phyloP scores from a whole-genome alignment of 1,284 basidiomycete genomes.

The Irpex sp. region DNA sequence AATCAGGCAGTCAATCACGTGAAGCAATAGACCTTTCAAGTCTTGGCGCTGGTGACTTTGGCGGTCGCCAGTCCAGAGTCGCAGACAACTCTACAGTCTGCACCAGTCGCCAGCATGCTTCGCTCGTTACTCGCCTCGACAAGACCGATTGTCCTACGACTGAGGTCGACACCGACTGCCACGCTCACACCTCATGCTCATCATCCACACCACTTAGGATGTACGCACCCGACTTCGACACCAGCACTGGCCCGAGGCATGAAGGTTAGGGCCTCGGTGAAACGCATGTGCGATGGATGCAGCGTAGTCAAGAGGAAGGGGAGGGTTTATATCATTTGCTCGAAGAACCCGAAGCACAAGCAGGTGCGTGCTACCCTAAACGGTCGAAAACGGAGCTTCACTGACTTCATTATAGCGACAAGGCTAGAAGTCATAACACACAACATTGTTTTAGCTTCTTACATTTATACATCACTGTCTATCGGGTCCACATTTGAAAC shows the following conservation, averaged over 20 bases:
- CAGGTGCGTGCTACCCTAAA: slow-evolving; percentile 63
- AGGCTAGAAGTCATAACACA: slow-evolving; percentile 35
- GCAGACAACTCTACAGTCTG: not conserved
- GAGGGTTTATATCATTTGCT: slow-evolving; percentile 90
- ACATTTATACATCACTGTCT: slow-evolving; percentile 1
- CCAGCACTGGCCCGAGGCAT: slow-evolving; percentile 68
- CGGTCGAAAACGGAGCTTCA: not conserved
- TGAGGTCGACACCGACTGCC: slow-evolving; percentile 38
- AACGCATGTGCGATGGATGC: slow-evolving; percentile 90
- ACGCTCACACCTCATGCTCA: slow-evolving; percentile 25
- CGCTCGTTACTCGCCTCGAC: slow-evolving; percentile 59
- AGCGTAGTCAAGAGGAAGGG: slow-evolving; percentile 86
- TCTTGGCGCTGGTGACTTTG: too few species aligned
- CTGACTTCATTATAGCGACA: slow-evolving; percentile 48
- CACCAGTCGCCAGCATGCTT: slow-evolving; percentile 42
- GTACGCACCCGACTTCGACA: slow-evolving; percentile 19
- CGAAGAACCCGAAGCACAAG: slow-evolving; percentile 96
- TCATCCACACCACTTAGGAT: slow-evolving; percentile 30
- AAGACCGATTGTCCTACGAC: slow-evolving; percentile 53
- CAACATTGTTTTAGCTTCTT: not conserved
- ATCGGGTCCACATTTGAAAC: slow-evolving; percentile 88
- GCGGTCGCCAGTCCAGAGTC: not conserved
- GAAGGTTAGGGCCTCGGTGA: slow-evolving; percentile 96
- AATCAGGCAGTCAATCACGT: not conserved
- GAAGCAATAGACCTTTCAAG: not conserved